Evolutionary conservation across 2,329 filamentous ascomycete species (phyloP), one percentile per base, ranked within the genome.

Genomic region (Beauveria sp.): DNA sequence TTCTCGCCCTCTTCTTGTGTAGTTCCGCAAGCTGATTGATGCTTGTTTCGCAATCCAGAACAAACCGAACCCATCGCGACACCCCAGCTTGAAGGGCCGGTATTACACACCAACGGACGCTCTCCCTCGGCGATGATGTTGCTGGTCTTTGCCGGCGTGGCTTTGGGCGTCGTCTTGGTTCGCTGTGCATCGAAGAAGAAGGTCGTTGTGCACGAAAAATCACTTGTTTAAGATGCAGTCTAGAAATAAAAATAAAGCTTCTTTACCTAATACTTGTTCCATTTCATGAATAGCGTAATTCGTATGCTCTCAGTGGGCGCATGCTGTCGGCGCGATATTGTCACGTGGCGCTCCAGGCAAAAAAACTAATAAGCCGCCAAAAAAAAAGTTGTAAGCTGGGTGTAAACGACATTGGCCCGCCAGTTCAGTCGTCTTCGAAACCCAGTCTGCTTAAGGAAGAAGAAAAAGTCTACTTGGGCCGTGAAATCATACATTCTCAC

Each of bases 131-230:
- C 28, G 24, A 34, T 58, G 47, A 20, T 52, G 40, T 24, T 53
- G 42, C 40, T 62, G 63, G 68, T 81, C 55, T 75, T 85, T 61
- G 8, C 57, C 18, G 65, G 81, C 45, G 75, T 71, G 28, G 78
- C 73, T 56, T 69, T 84, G 55, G 77, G 70, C 28, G 66, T 60
- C 18, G 46, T 51, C 10, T 8, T 60, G 34, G 40, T 60, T 20
- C 61, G 58, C 34, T 26, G 49, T 22, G 42, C 43, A n/a, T 49
- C 51, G 10, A 50, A 54, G 26, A 43, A 43, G 20, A 56, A 59
- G 46, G 57, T 47, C 18, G 57, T 42, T 9, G 61, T 58, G 42
- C 54, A 63, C 43, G 61, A 65, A 24, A 65, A 62, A 59, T 52
- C 55, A 40, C 42, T 63, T 38, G 53, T 49, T 34, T 63, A 61